Conservation (phyloP, 352 stramenopile genomes). For the Pythium rhizo-oryzae region DNA sequence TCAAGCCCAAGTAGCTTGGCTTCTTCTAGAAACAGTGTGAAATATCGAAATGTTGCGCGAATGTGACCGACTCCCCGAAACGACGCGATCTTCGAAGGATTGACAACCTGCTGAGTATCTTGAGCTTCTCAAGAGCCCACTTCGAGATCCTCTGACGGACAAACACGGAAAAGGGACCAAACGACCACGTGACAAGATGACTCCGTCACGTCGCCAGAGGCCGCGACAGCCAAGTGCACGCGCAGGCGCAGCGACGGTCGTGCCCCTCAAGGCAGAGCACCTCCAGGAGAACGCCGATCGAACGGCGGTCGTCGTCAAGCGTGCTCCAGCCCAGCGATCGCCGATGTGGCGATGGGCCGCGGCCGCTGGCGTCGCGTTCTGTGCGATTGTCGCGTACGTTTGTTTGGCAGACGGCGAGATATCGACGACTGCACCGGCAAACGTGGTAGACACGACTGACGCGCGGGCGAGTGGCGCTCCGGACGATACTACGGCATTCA, state of each 20-base stretch:
- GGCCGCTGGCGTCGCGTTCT: background rate
- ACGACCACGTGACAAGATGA: background rate
- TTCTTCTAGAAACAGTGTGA: conserved; percentile 1
- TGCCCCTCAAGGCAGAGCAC: background rate
- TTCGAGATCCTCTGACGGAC: background rate
- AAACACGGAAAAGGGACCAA: background rate
- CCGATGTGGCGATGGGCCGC: background rate
- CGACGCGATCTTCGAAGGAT: conserved; percentile 18
- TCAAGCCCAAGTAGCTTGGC: no score
- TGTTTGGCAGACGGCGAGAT: background rate
- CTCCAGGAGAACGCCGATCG: background rate
- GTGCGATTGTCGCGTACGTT: background rate
- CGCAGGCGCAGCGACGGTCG: background rate
- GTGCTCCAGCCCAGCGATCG: background rate
- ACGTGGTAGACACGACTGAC: background rate
- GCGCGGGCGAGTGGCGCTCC: background rate
- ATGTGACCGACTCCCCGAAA: conserved; percentile 8
- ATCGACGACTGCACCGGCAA: background rate
- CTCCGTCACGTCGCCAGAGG: background rate
- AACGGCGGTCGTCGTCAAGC: conserved; percentile 9
- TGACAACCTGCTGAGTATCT: background rate
- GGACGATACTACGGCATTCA: conserved; percentile 24
- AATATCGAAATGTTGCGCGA: conserved; percentile 25
- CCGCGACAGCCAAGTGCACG: background rate
- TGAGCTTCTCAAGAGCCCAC: background rate